Evolutionary conservation across 2,329 filamentous ascomycete species (phyloP).

Genomic region (Arthroderma sp.): DNA sequence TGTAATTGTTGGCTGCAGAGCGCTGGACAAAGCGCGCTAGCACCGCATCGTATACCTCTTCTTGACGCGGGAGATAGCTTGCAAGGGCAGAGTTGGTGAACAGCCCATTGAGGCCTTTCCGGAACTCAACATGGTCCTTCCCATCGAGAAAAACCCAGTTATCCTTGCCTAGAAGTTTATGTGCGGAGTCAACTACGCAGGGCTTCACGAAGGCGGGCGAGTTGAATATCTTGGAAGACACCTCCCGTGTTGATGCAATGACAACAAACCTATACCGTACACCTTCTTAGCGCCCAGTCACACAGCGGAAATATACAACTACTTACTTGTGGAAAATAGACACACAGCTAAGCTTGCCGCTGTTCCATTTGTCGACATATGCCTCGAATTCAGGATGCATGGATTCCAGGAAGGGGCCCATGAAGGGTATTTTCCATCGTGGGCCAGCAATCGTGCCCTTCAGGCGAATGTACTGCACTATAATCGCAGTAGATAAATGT

Average conservation of each 20-base stretch:
- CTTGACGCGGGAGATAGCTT: slow-evolving; percentile 77
- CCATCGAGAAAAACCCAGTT: slow-evolving; percentile 98
- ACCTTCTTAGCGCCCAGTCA: neutral
- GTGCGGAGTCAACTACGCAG: slow-evolving; percentile 83
- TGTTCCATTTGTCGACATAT: slow-evolving; percentile 84
- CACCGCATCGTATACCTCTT: slow-evolving; percentile 80
- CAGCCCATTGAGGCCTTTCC: slow-evolving; percentile 84
- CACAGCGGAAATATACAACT: neutral
- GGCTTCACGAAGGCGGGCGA: slow-evolving; percentile 83
- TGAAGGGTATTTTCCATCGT: slow-evolving; percentile 64
- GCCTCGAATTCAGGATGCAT: slow-evolving; percentile 81
- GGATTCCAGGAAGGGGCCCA: slow-evolving; percentile 85
- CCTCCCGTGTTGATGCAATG: slow-evolving; percentile 88
- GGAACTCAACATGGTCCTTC: slow-evolving; percentile 86
- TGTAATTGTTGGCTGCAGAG: slow-evolving; percentile 56
- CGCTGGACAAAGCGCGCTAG: slow-evolving; percentile 65
- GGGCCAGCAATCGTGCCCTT: slow-evolving; percentile 68
- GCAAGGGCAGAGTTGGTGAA: slow-evolving; percentile 85
- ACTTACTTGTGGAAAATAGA: slow-evolving; percentile 95
- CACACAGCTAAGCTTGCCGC: slow-evolving; percentile 83
- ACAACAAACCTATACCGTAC: slow-evolving; percentile 64
- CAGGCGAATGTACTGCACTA: slow-evolving; percentile 59
- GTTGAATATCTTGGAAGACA: slow-evolving; percentile 93
- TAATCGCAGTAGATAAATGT: slow-evolving; percentile 6
- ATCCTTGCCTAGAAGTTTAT: slow-evolving; percentile 77